Base-by-base conservation (phyloP, 306 rosid genomes). In the Medicago lupulina region DNA sequence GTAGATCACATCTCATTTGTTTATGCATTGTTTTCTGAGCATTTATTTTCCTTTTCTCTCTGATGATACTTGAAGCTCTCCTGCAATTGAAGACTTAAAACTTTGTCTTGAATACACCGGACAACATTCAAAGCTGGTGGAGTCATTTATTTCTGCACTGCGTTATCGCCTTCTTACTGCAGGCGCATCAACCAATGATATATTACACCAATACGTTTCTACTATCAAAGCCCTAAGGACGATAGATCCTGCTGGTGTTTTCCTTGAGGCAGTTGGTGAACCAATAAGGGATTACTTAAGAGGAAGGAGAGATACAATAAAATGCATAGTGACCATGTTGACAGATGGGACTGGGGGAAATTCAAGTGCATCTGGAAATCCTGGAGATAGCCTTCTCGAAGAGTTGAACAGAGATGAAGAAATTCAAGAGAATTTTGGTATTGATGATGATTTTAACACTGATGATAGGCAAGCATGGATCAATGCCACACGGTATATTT, bases 321-420 rank as follows among this genome's bases (percentile, higher is more conserved):
- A 94, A 84, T 92, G 97, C 79, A 92, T 94, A 75, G 98, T 94
- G 23, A 94, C 97, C 61, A 94, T 94, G 98, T 89, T 94, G 75
- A 94, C 98, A 8, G 98, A 89, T 80, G 98, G 98, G 39, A 85
- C 92, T 41, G 90, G 97, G 76, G 98, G 96, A 57, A 89, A 85
- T 83, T 81, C 97, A 23, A 90, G 88, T 55, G 80, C 88, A 54
- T 88, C 97, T 62, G 97, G 96, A 77, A 92, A 87, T 86, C 83
- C 95, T 65, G 98, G 98, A 67, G 97, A 92, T 80, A 90, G 97
- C 87, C 98, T 92, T 87, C 98, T 94, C 71, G 98, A 94, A 90
- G 98, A 94, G 83, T 80, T 94, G 86, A 92, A 94, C 74, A 90
- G 93, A 85, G 96, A 94, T 80, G 97, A 94, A 82, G 97, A 90